Base-by-base conservation (phyloP, 345 rosid species). In the Pistacia integerrima region DNA sequence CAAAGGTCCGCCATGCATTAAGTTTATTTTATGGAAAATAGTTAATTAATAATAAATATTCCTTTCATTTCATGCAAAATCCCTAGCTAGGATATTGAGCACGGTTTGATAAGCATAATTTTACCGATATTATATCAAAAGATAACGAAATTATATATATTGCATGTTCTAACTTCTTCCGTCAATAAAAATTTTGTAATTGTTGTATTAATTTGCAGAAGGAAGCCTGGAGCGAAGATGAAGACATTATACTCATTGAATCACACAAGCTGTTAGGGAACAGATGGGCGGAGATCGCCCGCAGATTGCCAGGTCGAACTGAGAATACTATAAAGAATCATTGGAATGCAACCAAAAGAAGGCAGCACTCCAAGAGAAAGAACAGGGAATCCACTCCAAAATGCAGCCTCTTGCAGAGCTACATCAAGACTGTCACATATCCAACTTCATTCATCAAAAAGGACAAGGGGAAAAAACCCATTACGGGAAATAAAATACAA, bases 281-380 rank as follows among this genome's bases (percentile, higher is more conserved):
- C 74, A 78, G 54, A 60, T 92, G 97, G 97, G 92, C 92, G 2
- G 94, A 90, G 82, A 92, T 90, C 9, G 90, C 97, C 1, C 77
- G 82, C 35, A 80, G 75, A 55, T 83, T 92, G 30, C 90, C 86
- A 0, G 94, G 93, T 4, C 85, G 94, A 10, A 85, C 89, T 0
- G 94, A 92, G 56, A 92, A 92, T 55, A 87, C 89, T 0, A 88
- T 84, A n/a, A 88, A 88, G 41, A 88, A 88, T 57, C 92, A 87
- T 11, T 88, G 81, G 83, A 88, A 88, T 3, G 92, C 90, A 10
- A 85, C 92, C 7, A 88, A 87, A 73, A 77, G 92, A 56, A 69
- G 88, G 60, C 88, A 85, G 59, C 57, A 61, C 4, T 83, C 88
- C 7, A 86, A 78, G 77, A 80, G 88, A 16, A 85, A 78, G 58